Conservation (phyloP, 768 basidiomycete species). For the Roridomyces roridus region DNA sequence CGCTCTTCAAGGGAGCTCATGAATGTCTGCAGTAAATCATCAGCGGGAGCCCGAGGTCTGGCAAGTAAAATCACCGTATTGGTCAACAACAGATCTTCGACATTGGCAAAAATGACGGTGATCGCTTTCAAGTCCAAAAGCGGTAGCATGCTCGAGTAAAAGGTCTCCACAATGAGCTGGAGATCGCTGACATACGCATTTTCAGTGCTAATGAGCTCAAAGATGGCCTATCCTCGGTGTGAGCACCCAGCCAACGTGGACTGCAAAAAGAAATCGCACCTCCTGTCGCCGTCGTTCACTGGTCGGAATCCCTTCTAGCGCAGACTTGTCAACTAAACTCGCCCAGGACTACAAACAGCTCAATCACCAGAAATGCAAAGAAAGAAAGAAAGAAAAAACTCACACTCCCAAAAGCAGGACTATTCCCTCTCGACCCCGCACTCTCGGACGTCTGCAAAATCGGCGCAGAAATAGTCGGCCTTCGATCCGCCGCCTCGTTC, state of each 20-base stretch:
- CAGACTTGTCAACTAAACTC: slow-evolving; percentile 86
- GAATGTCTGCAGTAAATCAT: slow-evolving; percentile 60
- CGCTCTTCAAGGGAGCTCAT: slow-evolving; percentile 89
- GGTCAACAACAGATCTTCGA: slow-evolving; percentile 89
- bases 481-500: slow-evolving; percentile 30
- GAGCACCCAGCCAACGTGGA: background rate
- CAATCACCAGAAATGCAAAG: slow-evolving; percentile 3
- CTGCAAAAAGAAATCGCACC: slow-evolving; percentile 41
- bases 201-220: slow-evolving; percentile 94
- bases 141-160: slow-evolving; percentile 80
- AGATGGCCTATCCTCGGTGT: slow-evolving; percentile 67
- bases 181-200: slow-evolving; percentile 88
- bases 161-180: slow-evolving; percentile 92
- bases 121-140: slow-evolving; percentile 79
- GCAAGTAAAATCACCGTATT: slow-evolving; percentile 69
- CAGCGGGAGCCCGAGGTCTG: background rate
- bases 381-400: slow-evolving; percentile 27
- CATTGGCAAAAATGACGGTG: slow-evolving; percentile 87
- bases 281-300: slow-evolving; percentile 90
- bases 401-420: slow-evolving; percentile 75
- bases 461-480: slow-evolving; percentile 72
- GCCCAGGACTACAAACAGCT: slow-evolving; percentile 76
- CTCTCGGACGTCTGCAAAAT: slow-evolving; percentile 48
- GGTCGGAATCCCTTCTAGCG: slow-evolving; percentile 78
- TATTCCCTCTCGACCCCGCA: slow-evolving; percentile 47